Conservation (phyloP, 2,329 filamentous ascomycete species). For the Clonostachys byssicola region DNA sequence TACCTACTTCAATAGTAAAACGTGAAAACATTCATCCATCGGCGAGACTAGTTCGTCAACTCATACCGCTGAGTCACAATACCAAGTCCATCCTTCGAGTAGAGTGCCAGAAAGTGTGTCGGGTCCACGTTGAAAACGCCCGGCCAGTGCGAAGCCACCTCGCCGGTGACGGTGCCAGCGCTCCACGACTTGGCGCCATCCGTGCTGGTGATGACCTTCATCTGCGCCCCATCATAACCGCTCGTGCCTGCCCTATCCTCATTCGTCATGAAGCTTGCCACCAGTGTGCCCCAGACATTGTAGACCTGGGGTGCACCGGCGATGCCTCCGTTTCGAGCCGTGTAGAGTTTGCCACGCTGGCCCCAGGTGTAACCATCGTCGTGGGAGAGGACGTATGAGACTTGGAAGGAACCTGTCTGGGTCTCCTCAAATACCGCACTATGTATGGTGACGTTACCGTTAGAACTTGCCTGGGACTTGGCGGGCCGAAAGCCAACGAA, state of each 20-base stretch:
- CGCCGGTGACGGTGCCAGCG: slow-evolving; percentile 12
- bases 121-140: slow-evolving; percentile 12
- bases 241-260: slow-evolving; percentile 12
- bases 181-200: slow-evolving; percentile 19
- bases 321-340: slow-evolving; percentile 7
- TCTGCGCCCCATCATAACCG: slow-evolving; percentile 7
- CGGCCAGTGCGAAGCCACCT: slow-evolving; percentile 20
- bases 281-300: slow-evolving; percentile 33
- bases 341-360: slow-evolving; percentile 27
- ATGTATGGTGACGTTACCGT: not conserved
- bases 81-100: not conserved
- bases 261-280: slow-evolving; percentile 38
- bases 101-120: slow-evolving; percentile 1
- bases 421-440: slow-evolving; percentile 37
- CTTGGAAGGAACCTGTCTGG: slow-evolving; percentile 21
- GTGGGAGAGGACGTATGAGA: slow-evolving; percentile 26
- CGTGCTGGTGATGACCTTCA: slow-evolving; percentile 21
- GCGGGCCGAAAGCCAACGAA: not conserved
- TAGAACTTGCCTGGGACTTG: too few relatives aligned
- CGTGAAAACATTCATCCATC: too few relatives aligned
- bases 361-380: slow-evolving; percentile 37
- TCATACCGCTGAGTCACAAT: not conserved
- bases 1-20: too few relatives aligned
- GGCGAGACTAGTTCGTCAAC: not conserved
- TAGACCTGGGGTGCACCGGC: slow-evolving; percentile 33